Evolutionary conservation across 768 basidiomycete species (phyloP), one percentile per base, ranked within the genome.

Genomic region (Auriculariales sp.): DNA sequence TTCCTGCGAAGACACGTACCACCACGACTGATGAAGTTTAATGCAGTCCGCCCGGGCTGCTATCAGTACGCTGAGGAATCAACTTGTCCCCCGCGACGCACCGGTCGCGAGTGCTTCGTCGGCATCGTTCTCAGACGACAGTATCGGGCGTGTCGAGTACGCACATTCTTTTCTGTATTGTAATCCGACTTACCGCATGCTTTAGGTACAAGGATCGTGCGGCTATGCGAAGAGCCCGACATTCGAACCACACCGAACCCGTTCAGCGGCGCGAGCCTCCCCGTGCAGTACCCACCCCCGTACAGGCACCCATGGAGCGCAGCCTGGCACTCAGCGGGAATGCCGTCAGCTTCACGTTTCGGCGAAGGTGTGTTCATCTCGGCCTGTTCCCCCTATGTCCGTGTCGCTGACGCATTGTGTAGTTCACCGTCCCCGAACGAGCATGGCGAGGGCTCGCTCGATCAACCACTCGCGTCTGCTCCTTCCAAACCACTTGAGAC

Each of bases 301-400:
- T 15, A 32, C 31, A 32, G 31, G 7, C 31, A 32, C 7, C 31
- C 9, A 9, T 15, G 56, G 69, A 19, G 71, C 77, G 15, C 66
- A 68, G 22, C 62, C 69, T n/a, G 77, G 75, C 54, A 67, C 73
- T 24, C 76, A n/a, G n/a, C 78, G 19, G 78, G 78, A 31, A 63
- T 73, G 11, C 56, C 64, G 1, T 11, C 49, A 4, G 19, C 49
- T 5, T 19, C 55, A n/a, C 44, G n/a, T 56, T 25, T 30, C 30
- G 42, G 50, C 56, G 14, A 29, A 47, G 9, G 49, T 53, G 52
- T 34, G n/a, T 28, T 49, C 36, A 27, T 28, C 24, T 11, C 53
- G 46, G 11, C 24, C 34, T 17, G 24, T 30, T 17, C 36, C 56
- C 30, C 34, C 39, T 6, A 55, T 49, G 25, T 34, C 33, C 48